These are phyloP conservation scores for Alternaria gansuensis DNA, from an alignment of 2,329 filamentous ascomycete genomes.

Conservation along the genomic window DNA sequence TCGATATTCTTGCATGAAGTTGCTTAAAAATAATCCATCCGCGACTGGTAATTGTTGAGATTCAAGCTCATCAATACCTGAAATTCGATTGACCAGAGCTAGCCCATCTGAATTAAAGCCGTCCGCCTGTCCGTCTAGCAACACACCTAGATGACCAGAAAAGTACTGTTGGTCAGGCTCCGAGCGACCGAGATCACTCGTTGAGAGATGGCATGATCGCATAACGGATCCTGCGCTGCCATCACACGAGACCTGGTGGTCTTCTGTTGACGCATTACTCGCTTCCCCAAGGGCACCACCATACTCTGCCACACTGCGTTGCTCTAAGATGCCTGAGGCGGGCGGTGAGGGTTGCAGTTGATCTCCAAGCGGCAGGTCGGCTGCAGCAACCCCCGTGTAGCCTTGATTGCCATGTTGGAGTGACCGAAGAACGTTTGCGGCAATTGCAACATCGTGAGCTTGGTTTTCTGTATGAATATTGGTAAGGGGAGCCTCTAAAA, in stretches of 20 bases:
- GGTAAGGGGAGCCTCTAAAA: background rate
- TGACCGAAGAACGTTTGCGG: constrained; percentile 5
- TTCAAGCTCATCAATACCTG: background rate
- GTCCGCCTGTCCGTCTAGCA: background rate
- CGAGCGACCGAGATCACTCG: background rate
- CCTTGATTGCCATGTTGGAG: background rate
- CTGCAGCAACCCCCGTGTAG: background rate
- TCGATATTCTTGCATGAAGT: constrained; percentile 10
- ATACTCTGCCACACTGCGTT: constrained; percentile 1
- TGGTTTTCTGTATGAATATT: constrained; percentile 1
- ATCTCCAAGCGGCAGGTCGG: background rate
- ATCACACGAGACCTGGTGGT: background rate
- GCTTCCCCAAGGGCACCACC: background rate
- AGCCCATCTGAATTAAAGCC: background rate
- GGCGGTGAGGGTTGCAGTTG: background rate
- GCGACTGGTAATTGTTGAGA: background rate
- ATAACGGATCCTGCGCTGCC: background rate
- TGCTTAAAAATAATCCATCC: constrained; percentile 8
- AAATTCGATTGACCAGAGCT: background rate
- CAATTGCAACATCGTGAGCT: background rate
- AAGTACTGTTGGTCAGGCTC: background rate
- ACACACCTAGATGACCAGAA: constrained; percentile 2
- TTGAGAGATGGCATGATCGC: background rate
- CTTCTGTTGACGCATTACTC: constrained; percentile 8
- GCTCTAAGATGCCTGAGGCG: background rate